A percentile compares a stretch with the other conserved stretches of the same genome.
Conservation (phyloP, 805 yeast species). For the Schwanniomyces polymorphus region DNA sequence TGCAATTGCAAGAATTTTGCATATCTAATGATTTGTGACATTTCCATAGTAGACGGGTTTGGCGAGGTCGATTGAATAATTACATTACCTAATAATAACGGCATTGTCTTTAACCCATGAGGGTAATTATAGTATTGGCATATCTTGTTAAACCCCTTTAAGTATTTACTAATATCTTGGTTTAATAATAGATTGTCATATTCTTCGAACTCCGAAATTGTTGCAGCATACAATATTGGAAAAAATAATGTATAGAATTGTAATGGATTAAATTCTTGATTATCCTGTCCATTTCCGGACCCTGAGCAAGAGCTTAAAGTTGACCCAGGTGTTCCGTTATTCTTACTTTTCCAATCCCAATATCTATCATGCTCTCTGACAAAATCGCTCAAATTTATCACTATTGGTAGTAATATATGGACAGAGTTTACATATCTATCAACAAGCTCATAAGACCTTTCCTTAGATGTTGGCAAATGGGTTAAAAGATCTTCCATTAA, state of each 20-base stretch:
- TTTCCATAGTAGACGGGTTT: conserved; percentile 55
- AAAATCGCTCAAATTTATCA: conserved; percentile 47
- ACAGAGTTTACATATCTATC: conserved; percentile 52
- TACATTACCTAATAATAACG: conserved; percentile 47
- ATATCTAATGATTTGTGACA: conserved; percentile 55
- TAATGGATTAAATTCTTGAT: conserved; percentile 34
- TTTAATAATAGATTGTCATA: conserved; percentile 46
- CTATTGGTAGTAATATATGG: conserved; percentile 54
- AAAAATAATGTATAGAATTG: conserved; percentile 51
- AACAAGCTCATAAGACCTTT: conserved; percentile 46
- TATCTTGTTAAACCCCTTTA: conserved; percentile 49
- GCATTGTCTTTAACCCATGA: conserved; percentile 42
- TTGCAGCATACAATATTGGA: conserved; percentile 57
- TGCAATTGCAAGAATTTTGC: conserved; percentile 58
- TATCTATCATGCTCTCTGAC: conserved; percentile 45
- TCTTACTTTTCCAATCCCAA: conserved; percentile 33
- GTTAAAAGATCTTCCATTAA: conserved; percentile 37
- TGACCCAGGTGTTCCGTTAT: not conserved
- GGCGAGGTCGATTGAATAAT: conserved; percentile 54
- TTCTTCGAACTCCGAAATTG: conserved; percentile 61
- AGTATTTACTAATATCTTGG: conserved; percentile 50
- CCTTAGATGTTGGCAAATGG: conserved; percentile 44
- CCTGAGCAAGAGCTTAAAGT: not conserved
- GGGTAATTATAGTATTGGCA: conserved; percentile 53
- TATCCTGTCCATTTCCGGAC: conserved; percentile 8